Conservation (phyloP, 2,329 filamentous ascomycete species). For the Microsporum canis region DNA sequence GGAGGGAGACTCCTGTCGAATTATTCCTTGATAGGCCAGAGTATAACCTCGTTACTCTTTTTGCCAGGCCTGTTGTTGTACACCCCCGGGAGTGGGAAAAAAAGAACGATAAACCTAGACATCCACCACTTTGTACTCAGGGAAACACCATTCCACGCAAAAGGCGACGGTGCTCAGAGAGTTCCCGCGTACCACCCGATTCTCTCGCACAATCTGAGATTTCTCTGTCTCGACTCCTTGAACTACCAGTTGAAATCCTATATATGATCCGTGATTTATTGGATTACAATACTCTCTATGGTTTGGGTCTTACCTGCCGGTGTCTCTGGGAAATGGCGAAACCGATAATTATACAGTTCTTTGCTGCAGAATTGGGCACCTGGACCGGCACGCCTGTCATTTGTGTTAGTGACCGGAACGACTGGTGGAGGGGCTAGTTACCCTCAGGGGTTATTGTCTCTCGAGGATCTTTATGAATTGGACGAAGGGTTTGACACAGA, state of each 20-base stretch:
- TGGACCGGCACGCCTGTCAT: neutral
- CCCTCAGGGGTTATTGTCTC: neutral
- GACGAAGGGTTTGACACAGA: neutral
- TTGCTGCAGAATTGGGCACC: neutral
- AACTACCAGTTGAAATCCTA: neutral
- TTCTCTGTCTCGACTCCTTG: neutral
- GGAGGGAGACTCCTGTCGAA: neutral
- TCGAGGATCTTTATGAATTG: neutral
- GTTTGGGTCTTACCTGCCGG: neutral
- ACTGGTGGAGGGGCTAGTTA: neutral
- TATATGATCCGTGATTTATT: neutral
- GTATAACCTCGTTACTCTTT: neutral
- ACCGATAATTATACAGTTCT: neutral
- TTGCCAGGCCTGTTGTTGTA: neutral
- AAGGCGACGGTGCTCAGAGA: neutral
- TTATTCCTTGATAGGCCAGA: neutral
- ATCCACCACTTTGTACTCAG: neutral
- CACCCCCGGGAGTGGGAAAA: neutral
- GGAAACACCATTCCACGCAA: neutral
- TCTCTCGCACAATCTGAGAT: neutral
- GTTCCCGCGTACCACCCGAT: neutral
- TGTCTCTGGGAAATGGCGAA: neutral
- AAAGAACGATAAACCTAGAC: neutral
- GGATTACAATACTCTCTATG: neutral
- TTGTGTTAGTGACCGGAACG: neutral